These are phyloP conservation scores for Arachis hypogaea DNA, from an alignment of 306 rosid genomes.

Conservation along the genomic window DNA sequence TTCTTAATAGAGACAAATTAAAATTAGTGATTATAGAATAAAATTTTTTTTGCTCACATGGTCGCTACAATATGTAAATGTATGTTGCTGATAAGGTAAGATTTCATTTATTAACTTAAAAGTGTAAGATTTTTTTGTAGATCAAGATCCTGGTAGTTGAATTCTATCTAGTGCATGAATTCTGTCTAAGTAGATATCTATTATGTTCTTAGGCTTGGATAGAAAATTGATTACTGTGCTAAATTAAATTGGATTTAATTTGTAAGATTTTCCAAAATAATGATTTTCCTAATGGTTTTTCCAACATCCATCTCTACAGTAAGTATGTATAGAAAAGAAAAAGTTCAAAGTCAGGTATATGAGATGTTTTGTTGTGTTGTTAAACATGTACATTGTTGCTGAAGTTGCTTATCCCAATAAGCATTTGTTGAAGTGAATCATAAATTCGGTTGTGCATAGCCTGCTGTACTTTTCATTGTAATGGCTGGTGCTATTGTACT, in stretches of 20 bases:
- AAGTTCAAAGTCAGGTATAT: no score
- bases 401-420: no score
- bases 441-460: no score
- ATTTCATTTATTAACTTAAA: conserved; percentile 3
- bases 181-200: not conserved
- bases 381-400: no score
- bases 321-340: no score
- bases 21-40: not conserved
- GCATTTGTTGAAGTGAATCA: no score
- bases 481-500: no score
- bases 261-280: conserved; percentile 14
- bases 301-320: not conserved
- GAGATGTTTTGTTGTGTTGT: no score
- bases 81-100: not conserved
- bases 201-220: not conserved
- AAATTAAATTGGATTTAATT: not conserved
- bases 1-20: not conserved
- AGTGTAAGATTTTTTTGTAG: not conserved
- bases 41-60: not conserved
- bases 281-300: not conserved
- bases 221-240: conserved; percentile 1
- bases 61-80: not conserved
- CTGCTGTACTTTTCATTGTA: no score
- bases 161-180: not conserved
- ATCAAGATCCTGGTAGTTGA: not conserved